Evolutionary conservation across 1,284 basidiomycete species (phyloP).

Genomic region (Heterobasidion occidentale): DNA sequence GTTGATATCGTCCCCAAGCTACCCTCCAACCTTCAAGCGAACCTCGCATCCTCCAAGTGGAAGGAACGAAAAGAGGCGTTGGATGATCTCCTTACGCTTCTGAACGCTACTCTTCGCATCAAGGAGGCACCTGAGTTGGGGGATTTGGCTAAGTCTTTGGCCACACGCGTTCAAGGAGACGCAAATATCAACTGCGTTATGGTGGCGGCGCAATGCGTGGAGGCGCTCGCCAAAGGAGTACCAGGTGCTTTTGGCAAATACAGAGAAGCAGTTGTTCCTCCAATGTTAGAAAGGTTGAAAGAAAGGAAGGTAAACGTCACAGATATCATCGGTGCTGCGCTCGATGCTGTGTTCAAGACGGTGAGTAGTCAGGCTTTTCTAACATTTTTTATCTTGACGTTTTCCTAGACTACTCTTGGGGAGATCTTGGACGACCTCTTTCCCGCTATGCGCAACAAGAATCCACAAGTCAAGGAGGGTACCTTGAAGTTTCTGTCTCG

Average conservation of each 20-base stretch:
- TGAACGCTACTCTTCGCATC: slow-evolving; percentile 72
- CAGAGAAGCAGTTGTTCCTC: slow-evolving; percentile 68
- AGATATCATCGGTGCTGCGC: slow-evolving; percentile 80
- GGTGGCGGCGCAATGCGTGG: slow-evolving; percentile 80
- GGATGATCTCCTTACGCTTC: slow-evolving; percentile 73
- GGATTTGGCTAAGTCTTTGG: slow-evolving; percentile 71
- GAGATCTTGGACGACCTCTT: slow-evolving; percentile 86
- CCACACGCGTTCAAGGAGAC: slow-evolving; percentile 80
- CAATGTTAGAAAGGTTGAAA: slow-evolving; percentile 88
- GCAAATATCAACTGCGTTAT: slow-evolving; percentile 96
- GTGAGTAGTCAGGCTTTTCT: slow-evolving; percentile 35
- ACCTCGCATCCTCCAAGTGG: slow-evolving; percentile 91
- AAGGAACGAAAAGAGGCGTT: slow-evolving; percentile 94
- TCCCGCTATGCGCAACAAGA: slow-evolving; percentile 80
- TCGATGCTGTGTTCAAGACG: slow-evolving; percentile 87
- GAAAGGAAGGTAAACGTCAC: slow-evolving; percentile 90
- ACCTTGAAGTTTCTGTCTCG: slow-evolving; percentile 85
- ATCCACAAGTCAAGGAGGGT: slow-evolving; percentile 95
- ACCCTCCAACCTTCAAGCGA: slow-evolving; percentile 66
- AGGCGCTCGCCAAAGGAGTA: slow-evolving; percentile 81
- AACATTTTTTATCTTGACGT: slow-evolving; percentile 13
- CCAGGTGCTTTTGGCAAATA: slow-evolving; percentile 70
- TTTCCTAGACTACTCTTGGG: slow-evolving; percentile 61
- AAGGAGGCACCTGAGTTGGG: slow-evolving; percentile 70
- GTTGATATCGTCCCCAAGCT: slow-evolving; percentile 74